A percentile compares a stretch with the other conserved stretches of the same genome.
phyloP scores from a whole-genome alignment of 805 yeast species.

The Allodekkera sacchari region DNA sequence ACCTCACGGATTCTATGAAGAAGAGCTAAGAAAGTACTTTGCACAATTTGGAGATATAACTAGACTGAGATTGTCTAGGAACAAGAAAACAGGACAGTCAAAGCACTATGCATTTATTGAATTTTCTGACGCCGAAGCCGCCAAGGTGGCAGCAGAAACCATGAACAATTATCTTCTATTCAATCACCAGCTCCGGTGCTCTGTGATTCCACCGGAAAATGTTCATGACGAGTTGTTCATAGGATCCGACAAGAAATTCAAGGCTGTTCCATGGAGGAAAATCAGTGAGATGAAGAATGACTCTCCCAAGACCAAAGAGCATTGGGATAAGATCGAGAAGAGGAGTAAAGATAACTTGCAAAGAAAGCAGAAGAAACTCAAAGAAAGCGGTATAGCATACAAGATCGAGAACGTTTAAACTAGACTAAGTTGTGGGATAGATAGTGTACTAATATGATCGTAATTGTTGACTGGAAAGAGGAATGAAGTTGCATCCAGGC shows the following conservation, averaged over 20 bases:
- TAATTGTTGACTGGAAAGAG: too few species aligned
- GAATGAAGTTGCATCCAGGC: too few species aligned
- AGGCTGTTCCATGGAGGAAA: slow-evolving; percentile 50
- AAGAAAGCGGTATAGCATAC: slow-evolving; percentile 51
- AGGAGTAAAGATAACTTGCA: slow-evolving; percentile 34
- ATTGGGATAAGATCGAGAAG: slow-evolving; percentile 47
- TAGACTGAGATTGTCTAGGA: slow-evolving; percentile 75
- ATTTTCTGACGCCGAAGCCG: slow-evolving; percentile 66
- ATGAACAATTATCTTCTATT: slow-evolving; percentile 90
- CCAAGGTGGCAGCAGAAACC: slow-evolving; percentile 84
- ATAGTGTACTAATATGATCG: too few species aligned
- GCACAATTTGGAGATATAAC: slow-evolving; percentile 83
- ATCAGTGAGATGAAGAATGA: slow-evolving; percentile 47
- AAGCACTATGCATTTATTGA: slow-evolving; percentile 91
- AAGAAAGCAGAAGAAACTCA: slow-evolving; percentile 41
- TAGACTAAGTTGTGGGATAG: too few species aligned
- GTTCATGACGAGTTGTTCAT: slow-evolving; percentile 51
- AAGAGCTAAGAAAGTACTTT: slow-evolving; percentile 70
- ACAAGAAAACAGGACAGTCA: slow-evolving; percentile 81
- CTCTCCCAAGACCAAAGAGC: slow-evolving; percentile 44
- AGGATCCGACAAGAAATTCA: slow-evolving; percentile 47
- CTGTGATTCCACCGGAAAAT: slow-evolving; percentile 45
- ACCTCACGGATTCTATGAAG: slow-evolving; percentile 88
- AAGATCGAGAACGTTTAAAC: too few species aligned
- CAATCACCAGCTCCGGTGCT: slow-evolving; percentile 72